These are phyloP conservation scores for Fusarium cyanostomum DNA, from an alignment of 2,329 filamentous ascomycete genomes.

Conservation along the genomic window DNA sequence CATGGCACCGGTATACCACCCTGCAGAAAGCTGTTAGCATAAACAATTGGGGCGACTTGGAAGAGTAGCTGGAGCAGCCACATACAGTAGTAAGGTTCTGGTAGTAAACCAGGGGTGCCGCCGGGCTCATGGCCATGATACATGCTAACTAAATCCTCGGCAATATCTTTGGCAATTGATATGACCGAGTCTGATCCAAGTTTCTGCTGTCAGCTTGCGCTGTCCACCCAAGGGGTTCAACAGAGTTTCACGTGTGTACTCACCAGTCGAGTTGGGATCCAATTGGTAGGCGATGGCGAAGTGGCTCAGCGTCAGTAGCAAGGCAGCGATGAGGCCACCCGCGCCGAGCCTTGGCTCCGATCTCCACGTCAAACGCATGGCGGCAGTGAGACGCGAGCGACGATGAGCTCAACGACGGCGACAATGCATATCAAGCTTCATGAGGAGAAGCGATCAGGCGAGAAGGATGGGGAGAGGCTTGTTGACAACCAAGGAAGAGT, in stretches of 20 bases:
- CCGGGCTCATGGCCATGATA: slow-evolving; percentile 60
- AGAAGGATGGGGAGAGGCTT: slow-evolving; percentile 4
- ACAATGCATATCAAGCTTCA: slow-evolving; percentile 28
- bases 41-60: background rate
- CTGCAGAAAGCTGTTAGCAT: slow-evolving; percentile 44
- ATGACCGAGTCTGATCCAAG: slow-evolving; percentile 58
- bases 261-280: slow-evolving; percentile 51
- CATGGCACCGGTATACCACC: slow-evolving; percentile 81
- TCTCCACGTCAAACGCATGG: slow-evolving; percentile 35
- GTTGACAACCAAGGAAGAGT: background rate
- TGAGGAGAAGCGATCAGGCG: slow-evolving; percentile 15
- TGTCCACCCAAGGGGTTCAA: background rate
- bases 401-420: slow-evolving; percentile 33
- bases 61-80: slow-evolving; percentile 4
- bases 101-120: slow-evolving; percentile 60
- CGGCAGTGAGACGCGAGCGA: slow-evolving; percentile 19
- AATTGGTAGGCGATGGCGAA: slow-evolving; percentile 49
- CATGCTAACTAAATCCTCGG: slow-evolving; percentile 58
- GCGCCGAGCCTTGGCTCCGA: slow-evolving; percentile 22
- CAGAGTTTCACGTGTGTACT: slow-evolving; percentile 13
- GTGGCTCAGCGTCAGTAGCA: slow-evolving; percentile 41
- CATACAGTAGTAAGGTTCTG: slow-evolving; percentile 65
- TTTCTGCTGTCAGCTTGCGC: slow-evolving; percentile 3
- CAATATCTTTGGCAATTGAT: slow-evolving; percentile 59
- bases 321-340: slow-evolving; percentile 32